These are phyloP conservation scores for Fusarium tanahbumbuense DNA, from an alignment of 2,329 filamentous ascomycete species.

Conservation along the genomic window DNA sequence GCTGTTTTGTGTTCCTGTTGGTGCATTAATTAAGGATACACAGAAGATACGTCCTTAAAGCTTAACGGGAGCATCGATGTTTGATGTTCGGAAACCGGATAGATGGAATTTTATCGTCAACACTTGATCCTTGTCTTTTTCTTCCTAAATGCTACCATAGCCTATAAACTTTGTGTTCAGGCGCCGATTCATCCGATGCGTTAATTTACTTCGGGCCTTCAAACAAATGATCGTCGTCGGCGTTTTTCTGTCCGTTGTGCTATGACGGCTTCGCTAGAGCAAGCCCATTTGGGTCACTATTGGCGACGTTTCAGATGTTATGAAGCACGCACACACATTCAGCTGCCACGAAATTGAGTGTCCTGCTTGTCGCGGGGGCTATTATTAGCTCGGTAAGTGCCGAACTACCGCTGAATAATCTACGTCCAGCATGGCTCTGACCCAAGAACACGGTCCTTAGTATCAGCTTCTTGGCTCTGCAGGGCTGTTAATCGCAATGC, in stretches of 20 bases:
- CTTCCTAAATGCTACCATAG: neutral
- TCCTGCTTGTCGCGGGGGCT: accelerated
- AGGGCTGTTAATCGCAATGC: neutral
- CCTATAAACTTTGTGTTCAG: neutral
- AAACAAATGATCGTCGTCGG: neutral
- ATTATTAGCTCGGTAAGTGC: neutral
- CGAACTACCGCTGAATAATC: neutral
- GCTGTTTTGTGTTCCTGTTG: neutral
- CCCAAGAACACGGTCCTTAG: neutral
- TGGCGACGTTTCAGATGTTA: neutral
- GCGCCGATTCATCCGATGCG: neutral
- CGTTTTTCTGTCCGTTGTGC: neutral
- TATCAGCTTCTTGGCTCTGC: too few relatives aligned
- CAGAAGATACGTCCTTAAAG: neutral
- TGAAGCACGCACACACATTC: too few relatives aligned
- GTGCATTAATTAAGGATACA: neutral
- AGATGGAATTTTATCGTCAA: neutral
- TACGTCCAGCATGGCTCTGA: neutral
- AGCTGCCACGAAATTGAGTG: neutral
- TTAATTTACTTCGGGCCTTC: neutral
- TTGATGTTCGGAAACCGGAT: neutral
- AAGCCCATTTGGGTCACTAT: too few relatives aligned
- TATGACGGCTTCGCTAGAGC: neutral
- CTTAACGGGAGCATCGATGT: neutral
- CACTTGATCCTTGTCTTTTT: neutral